Conservation (phyloP, 352 stramenopile species). For the Phytophthora melonis region DNA sequence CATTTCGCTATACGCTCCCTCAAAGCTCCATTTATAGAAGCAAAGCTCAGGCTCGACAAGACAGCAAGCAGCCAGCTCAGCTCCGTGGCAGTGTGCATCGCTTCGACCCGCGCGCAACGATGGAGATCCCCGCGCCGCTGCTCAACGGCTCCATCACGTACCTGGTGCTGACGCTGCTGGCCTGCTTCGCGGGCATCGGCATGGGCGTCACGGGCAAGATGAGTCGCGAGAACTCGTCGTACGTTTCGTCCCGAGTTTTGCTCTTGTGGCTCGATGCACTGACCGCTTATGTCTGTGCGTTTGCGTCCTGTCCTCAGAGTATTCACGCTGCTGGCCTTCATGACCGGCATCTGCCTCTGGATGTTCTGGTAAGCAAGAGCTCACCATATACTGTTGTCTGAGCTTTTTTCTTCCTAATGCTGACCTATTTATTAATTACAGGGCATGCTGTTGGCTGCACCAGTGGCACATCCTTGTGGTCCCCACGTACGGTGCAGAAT, state of each 20-base stretch:
- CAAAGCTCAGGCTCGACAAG: slow-evolving; percentile 20
- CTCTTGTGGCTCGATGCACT: neutral
- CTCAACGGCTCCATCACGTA: slow-evolving; percentile 89
- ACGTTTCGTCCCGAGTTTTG: slow-evolving; percentile 37
- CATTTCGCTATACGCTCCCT: slow-evolving; percentile 23
- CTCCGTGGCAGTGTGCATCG: slow-evolving; percentile 21
- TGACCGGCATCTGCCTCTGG: slow-evolving; percentile 88
- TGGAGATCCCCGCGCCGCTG: slow-evolving; percentile 83
- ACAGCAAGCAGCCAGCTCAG: slow-evolving; percentile 11
- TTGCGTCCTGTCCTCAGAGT: slow-evolving; percentile 51
- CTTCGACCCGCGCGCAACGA: slow-evolving; percentile 45
- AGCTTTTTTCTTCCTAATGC: neutral
- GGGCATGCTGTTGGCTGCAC: slow-evolving; percentile 91
- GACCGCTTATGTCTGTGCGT: slow-evolving; percentile 10
- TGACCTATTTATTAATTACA: slow-evolving; percentile 41
- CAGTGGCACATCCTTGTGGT: slow-evolving; percentile 92
- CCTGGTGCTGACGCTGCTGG: slow-evolving; percentile 84
- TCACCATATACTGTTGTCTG: neutral
- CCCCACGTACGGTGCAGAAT: slow-evolving; percentile 80
- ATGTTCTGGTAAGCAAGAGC: slow-evolving; percentile 79
- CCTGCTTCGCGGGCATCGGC: slow-evolving; percentile 79
- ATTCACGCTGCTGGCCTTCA: slow-evolving; percentile 84
- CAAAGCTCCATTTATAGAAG: slow-evolving; percentile 30
- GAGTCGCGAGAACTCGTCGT: slow-evolving; percentile 87
- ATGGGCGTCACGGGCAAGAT: slow-evolving; percentile 87